Base-by-base conservation (phyloP, 441 rosid genomes). In the Metrosideros polymorpha region DNA sequence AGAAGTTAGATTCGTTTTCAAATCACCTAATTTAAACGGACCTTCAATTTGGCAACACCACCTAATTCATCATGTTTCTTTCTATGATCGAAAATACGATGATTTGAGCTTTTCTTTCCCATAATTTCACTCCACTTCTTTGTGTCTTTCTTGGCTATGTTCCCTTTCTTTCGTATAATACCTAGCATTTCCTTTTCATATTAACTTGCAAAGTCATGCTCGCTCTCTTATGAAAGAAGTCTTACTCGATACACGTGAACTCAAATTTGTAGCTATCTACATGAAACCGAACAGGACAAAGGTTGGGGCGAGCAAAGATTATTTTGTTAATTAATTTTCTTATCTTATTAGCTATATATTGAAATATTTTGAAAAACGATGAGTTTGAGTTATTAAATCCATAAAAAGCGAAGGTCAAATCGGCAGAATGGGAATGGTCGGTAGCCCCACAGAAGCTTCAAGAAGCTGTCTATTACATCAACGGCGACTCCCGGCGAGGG, bases 161-260 rank as follows among this genome's bases (percentile, higher is more conserved):
- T 29, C 39, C 24, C 7, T 4, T 66, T 32, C 25, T 32, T 66
- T 19, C 45, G 4, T 27, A 14, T 6, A 0, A 32, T 35, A 9
- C 1, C 35, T 12, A 6, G 27, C 7, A 13, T 66, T 47, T 66
- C 15, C 7, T 6, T 35, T 66, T 3, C 7, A 35, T 22, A 19
- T 66, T 6, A 66, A 35, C n/a, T 19, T 12, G 4, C 3, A 35
- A 66, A 66, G 79, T 0, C 25, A 66, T 22, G 15, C n/a, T 66
- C 8, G 5, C 47, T 22, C 7, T 10, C n/a, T 66, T 12, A 0
- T 1, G 2, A 66, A 2, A 0, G 12, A 9, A 35, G 15, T 66
- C 2, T 19, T 12, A 35, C 12, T 66, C 2, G 8, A 35, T 22
- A 6, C 45, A 19, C 1, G 14, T 35, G 27, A 66, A 35, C 13